These are phyloP conservation scores for Pholiota molesta DNA, from an alignment of 768 basidiomycete species.

Conservation along the genomic window DNA sequence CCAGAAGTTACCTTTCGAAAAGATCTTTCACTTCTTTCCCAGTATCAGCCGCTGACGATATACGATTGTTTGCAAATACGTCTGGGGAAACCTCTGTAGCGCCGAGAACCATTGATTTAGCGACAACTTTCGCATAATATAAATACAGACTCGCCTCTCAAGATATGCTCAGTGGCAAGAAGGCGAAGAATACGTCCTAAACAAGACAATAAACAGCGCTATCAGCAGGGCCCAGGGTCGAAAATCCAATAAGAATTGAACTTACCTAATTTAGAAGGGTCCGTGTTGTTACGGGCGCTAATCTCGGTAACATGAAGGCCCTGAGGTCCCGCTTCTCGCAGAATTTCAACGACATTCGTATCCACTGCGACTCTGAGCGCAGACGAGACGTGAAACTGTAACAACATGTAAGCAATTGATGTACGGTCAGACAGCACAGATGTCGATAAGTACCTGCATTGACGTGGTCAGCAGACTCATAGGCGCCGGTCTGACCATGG, in stretches of 20 bases:
- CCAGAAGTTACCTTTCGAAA: slow-evolving; percentile 22
- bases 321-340: slow-evolving; percentile 33
- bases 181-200: slow-evolving; percentile 11
- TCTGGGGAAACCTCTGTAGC: slow-evolving; percentile 33
- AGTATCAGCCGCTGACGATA: slow-evolving; percentile 32
- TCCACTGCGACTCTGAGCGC: slow-evolving; percentile 8
- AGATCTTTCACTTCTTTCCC: slow-evolving; percentile 29
- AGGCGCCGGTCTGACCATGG: background rate
- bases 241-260: background rate
- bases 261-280: slow-evolving; percentile 11
- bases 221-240: background rate
- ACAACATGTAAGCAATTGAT: background rate
- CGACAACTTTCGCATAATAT: slow-evolving; percentile 13
- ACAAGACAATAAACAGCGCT: background rate
- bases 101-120: background rate
- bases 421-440: background rate
- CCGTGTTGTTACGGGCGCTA: slow-evolving; percentile 25
- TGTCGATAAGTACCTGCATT: background rate
- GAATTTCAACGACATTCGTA: slow-evolving; percentile 25
- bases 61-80: slow-evolving; percentile 37
- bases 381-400: slow-evolving; percentile 6
- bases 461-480: background rate
- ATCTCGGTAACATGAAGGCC: slow-evolving; percentile 40
- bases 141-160: slow-evolving; percentile 11
- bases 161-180: slow-evolving; percentile 36